Base-by-base conservation (phyloP, 2,329 filamentous ascomycete species). In the Cladosporium cucumerinum region DNA sequence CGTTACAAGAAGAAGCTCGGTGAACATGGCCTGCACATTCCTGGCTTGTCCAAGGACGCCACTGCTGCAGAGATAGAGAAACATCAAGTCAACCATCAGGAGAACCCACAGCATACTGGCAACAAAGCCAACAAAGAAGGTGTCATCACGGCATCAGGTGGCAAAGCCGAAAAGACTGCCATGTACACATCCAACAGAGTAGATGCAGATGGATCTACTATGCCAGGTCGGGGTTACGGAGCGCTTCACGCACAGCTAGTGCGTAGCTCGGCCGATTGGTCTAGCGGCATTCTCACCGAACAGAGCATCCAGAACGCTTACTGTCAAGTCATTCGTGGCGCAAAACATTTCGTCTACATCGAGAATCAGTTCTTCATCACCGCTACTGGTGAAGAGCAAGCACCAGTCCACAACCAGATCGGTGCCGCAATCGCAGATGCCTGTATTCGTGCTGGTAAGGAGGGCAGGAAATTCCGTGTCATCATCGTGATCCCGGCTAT, bases 291-390 rank as follows among this genome's bases (percentile, higher is more conserved):
- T 66, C 78, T 96, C 49, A 87, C 83, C 0, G 93, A 96, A 66
- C 89, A 92, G 70, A 93, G 89, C 58, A 96, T 96, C 65, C 91
- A 95, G 70, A 96, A 92, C 71, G 92, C 93, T 0, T 96, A 96
- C 75, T 84, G 82, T 65, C 92, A 97, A 68, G 81, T 96, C 32
- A 98, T 98, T 71, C 83, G 89, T 59, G 92, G 91, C 60, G 94
- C 94, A 0, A 82, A 97, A 78, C 94, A 98, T 75, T 97, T 87
- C 71, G 90, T 99, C 26, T 99, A 98, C 80, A 97, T 99, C 66
- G 95, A 99, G 77, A 98, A 98, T 73, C 95, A 99, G 73, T 98
- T 98, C 81, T 99, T 98, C 82, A 97, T 96, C 74, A 96, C 93
- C 1, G 91, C 95, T 0, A 98, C 94, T 0, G 92, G 92, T 10